Evolutionary conservation across 2,329 filamentous ascomycete species (phyloP).

Genomic region (Thielaviopsis euricoi): DNA sequence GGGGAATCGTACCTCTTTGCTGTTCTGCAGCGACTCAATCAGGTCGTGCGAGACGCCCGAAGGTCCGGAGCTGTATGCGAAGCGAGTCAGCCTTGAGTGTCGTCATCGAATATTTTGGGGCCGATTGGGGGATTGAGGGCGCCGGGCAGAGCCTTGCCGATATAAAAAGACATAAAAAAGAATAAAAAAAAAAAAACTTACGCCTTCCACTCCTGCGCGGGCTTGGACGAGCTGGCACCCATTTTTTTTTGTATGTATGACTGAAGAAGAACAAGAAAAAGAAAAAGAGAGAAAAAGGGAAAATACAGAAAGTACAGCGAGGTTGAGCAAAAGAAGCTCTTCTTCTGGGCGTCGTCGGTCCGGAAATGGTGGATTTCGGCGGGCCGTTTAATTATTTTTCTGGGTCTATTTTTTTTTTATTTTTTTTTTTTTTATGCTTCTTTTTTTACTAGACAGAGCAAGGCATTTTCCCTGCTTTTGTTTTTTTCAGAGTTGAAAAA

Average conservation of each 20-base stretch:
- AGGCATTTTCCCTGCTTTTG: too few species aligned
- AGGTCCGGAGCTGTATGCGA: slow-evolving; percentile 21
- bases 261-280: neutral
- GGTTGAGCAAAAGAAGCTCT: too few species aligned
- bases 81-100: neutral
- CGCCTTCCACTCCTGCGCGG: slow-evolving; percentile 33
- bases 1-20: slow-evolving; percentile 52
- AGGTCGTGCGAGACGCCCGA: slow-evolving; percentile 59
- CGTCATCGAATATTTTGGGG: too few species aligned
- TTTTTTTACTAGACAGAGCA: too few species aligned
- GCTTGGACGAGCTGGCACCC: slow-evolving; percentile 13
- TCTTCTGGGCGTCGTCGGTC: neutral
- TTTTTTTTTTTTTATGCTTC: neutral
- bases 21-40: slow-evolving; percentile 67
- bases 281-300: neutral
- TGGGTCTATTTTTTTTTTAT: neutral
- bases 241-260: slow-evolving; percentile 6
- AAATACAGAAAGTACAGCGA: too few species aligned
- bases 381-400: too few species aligned
- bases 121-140: too few species aligned
- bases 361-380: too few species aligned
- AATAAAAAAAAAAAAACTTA: slow-evolving; percentile 20
- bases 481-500: too few species aligned
- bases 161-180: too few species aligned
- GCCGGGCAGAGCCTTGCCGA: neutral